Conservation (phyloP, 305 asterid genomes). For the Withania somnifera region DNA sequence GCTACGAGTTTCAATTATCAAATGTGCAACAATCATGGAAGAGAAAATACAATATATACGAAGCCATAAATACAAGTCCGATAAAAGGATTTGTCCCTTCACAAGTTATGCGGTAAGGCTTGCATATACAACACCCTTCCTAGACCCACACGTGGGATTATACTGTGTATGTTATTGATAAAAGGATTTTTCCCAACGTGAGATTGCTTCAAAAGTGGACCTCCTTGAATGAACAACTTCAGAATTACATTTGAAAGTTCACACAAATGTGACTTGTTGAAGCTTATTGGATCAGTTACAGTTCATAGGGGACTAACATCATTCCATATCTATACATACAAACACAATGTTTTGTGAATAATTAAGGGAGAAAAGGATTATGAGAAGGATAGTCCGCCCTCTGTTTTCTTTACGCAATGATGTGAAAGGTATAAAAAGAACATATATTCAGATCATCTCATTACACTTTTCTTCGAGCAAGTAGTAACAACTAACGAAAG, state of each 20-base stretch:
- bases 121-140: too few relatives aligned
- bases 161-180: too few relatives aligned
- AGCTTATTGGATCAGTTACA: background rate
- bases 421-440: background rate
- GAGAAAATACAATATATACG: too few relatives aligned
- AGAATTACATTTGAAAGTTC: background rate
- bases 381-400: constrained; percentile 40
- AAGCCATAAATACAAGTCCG: too few relatives aligned
- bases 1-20: too few relatives aligned
- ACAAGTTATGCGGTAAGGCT: too few relatives aligned
- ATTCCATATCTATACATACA: background rate
- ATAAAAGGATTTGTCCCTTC: too few relatives aligned
- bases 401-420: constrained; percentile 47
- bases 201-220: too few relatives aligned
- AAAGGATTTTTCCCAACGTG: too few relatives aligned
- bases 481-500: background rate
- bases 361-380: constrained; percentile 64
- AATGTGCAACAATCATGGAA: too few relatives aligned
- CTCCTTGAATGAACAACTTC: background rate
- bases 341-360: background rate
- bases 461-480: background rate
- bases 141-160: too few relatives aligned
- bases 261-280: background rate
- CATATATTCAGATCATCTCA: background rate
- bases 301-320: background rate